Base-by-base conservation (phyloP, 2,329 filamentous ascomycete genomes). In the Fonsecaea erecta region DNA sequence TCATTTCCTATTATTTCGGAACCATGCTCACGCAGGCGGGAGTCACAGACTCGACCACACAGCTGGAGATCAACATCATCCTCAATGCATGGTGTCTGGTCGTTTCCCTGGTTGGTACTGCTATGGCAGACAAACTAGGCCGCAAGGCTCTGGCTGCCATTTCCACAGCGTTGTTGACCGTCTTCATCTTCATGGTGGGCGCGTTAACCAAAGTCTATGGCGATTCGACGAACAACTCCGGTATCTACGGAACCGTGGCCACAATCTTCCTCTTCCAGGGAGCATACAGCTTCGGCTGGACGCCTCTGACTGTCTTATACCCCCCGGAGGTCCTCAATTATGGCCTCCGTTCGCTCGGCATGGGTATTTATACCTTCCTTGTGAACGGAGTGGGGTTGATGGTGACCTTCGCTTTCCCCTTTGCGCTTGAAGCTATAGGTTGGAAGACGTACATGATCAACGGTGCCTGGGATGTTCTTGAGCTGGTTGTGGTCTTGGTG, bases 111-210 rank as follows among this genome's bases (percentile, higher is more conserved):
- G 35, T 73, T 1, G 83, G 82, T 0, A 83, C 82, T 1, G 77
- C 77, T 5, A 73, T 83, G 18, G 74, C 75, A 0, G 78, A 80
- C 21, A 72, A 60, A 26, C 77, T 80, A 73, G 82, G 82, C 11
- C 78, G 82, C 3, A 83, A 81, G 65, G 70, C 67, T 6, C 73
- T 75, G 52, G 70, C 80, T 5, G 70, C 82, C 2, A 75, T 77
- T 1, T 64, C 79, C 12, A 83, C 78, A 26, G 62, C 16, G 6
- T 2, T 51, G 26, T 28, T 67, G 57, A 67, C 78, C 1, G 59
- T 79, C 21, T 83, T 79, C 43, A 77, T 86, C 1, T 85, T 84
- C 69, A 75, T 85, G 58, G 79, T 85, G 37, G 83, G 83, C 1
- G 81, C 76, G 2, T 73, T 86, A 7, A 80, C 82, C 11, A 84